These are phyloP conservation scores for Xylariaceae sp. DNA, from an alignment of 2,329 filamentous ascomycete species.

Conservation along the genomic window DNA sequence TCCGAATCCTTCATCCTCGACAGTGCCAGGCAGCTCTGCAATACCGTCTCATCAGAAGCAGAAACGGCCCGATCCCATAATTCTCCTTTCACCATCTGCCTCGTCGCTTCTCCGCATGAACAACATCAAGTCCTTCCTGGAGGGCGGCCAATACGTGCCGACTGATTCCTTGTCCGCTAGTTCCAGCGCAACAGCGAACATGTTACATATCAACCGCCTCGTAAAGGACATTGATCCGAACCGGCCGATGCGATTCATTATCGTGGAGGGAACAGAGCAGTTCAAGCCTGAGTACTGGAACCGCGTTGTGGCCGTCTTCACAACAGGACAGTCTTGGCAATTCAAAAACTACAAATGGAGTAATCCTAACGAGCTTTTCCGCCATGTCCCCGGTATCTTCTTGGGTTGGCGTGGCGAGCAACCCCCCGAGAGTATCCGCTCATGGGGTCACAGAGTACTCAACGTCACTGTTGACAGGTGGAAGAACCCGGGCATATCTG, in stretches of 20 bases:
- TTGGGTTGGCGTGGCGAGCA: constrained; percentile 87
- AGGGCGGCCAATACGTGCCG: constrained; percentile 74
- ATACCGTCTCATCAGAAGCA: constrained; percentile 52
- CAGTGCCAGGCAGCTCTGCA: constrained; percentile 38
- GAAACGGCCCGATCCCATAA: constrained; percentile 71
- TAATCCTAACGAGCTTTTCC: constrained; percentile 81
- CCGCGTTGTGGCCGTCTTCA: constrained; percentile 92
- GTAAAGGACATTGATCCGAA: constrained; percentile 65
- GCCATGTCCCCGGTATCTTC: constrained; percentile 79
- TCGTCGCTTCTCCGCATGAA: constrained; percentile 92
- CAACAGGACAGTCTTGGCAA: constrained; percentile 95
- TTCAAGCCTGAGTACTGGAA: constrained; percentile 99
- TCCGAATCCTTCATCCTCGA: constrained; percentile 33
- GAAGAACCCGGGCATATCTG: constrained; percentile 45
- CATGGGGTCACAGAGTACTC: constrained; percentile 81
- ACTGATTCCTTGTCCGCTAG: constrained; percentile 59
- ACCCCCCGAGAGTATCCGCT: constrained; percentile 68
- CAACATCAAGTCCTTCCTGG: constrained; percentile 92
- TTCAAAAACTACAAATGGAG: constrained; percentile 99
- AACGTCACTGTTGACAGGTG: constrained; percentile 80
- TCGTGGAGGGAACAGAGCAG: constrained; percentile 86
- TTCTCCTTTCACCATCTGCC: constrained; percentile 91
- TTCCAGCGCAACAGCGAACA: constrained; percentile 61
- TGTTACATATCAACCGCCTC: constrained; percentile 77
- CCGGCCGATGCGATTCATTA: constrained; percentile 82